A percentile compares a stretch with the other conserved stretches of the same genome.
Evolutionary conservation across 768 basidiomycete species (phyloP).

Genomic region (Mycena capillaripes): DNA sequence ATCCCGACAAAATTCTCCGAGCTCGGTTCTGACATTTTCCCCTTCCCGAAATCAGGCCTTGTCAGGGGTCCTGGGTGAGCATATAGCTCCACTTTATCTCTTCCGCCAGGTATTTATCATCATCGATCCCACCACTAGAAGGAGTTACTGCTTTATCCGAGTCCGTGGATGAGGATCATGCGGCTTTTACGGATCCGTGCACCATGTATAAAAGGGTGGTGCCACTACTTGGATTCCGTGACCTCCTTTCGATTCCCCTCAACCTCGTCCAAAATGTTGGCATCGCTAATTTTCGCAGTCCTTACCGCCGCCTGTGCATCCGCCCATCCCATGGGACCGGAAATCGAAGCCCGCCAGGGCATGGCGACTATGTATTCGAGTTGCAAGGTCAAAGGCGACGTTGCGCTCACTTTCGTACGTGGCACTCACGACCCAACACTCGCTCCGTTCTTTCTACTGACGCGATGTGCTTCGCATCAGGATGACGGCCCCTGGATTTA

Average conservation of each 20-base stretch:
- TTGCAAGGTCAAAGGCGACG: constrained; percentile 6
- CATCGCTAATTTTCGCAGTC: neutral
- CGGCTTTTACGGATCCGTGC: neutral
- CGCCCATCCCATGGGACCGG: neutral
- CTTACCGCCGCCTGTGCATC: neutral
- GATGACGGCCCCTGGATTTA: constrained; percentile 22
- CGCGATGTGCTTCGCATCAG: neutral
- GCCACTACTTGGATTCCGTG: neutral
- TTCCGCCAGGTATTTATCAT: no score
- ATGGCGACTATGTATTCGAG: constrained; percentile 5
- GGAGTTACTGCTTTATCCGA: no score
- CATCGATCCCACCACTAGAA: no score
- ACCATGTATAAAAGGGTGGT: neutral
- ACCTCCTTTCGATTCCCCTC: neutral
- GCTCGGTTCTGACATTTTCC: no score
- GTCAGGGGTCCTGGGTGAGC: no score
- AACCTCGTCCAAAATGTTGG: neutral
- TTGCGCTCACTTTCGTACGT: constrained; percentile 18
- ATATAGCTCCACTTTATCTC: no score
- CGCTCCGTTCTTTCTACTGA: neutral
- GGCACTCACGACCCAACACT: no score
- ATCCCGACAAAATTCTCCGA: no score
- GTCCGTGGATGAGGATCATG: no score
- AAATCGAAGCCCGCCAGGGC: neutral
- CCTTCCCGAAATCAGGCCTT: no score